Conservation (phyloP, 2,329 filamentous ascomycete species). For the Zopfia rhizophila region DNA sequence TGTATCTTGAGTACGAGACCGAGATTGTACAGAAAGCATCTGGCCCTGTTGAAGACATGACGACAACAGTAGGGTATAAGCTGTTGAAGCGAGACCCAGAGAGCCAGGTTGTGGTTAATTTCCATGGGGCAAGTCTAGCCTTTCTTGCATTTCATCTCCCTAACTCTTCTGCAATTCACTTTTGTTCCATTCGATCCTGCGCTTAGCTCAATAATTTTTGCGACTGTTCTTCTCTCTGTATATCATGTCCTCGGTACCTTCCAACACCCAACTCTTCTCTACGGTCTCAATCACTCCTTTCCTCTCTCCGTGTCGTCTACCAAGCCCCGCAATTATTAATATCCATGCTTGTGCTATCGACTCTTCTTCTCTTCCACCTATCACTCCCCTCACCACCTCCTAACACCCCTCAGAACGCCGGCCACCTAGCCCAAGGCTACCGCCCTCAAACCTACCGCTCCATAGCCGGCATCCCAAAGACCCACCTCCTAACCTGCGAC, state of each 20-base stretch:
- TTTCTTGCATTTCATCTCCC: constrained; percentile 9
- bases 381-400: constrained; percentile 16
- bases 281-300: neutral
- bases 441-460: constrained; percentile 82
- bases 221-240: constrained; percentile 2
- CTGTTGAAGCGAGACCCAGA: constrained; percentile 62
- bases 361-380: constrained; percentile 11
- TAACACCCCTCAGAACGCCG: constrained; percentile 74
- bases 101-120: constrained; percentile 66
- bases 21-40: constrained; percentile 57
- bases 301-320: constrained; percentile 14
- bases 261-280: neutral
- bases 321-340: neutral
- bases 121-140: constrained; percentile 68
- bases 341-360: neutral
- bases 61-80: constrained; percentile 60
- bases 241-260: constrained; percentile 1
- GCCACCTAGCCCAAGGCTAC: constrained; percentile 81
- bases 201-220: neutral
- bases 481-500: constrained; percentile 88
- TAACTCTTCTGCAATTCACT: too few relatives aligned
- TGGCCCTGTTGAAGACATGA: constrained; percentile 58
- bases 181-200: too few relatives aligned
- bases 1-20: constrained; percentile 78
- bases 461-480: constrained; percentile 72